These are phyloP conservation scores for Dryas alaskensis DNA, from an alignment of 306 rosid genomes.

Conservation along the genomic window DNA sequence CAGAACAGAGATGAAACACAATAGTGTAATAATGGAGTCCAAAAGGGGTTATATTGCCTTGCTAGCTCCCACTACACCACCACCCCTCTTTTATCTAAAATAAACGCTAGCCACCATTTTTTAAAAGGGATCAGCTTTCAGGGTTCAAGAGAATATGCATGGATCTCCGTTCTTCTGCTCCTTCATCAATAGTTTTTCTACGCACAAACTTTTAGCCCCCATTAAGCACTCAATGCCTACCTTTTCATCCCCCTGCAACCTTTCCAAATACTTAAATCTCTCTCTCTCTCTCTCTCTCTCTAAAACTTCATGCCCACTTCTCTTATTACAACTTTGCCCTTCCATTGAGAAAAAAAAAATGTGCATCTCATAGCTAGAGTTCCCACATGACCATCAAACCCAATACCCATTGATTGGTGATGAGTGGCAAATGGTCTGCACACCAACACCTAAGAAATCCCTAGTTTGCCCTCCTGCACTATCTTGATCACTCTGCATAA, in stretches of 20 bases:
- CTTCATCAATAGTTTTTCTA: constrained; percentile 11
- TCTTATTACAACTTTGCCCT: constrained; percentile 32
- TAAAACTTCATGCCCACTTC: constrained; percentile 19
- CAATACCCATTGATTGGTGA: constrained; percentile 64
- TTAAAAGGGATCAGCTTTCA: constrained; percentile 57
- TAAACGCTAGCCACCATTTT: constrained; percentile 49
- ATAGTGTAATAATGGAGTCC: constrained; percentile 64
- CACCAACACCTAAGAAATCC: constrained; percentile 89
- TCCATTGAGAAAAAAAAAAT: constrained; percentile 8
- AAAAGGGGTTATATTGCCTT: constrained; percentile 50
- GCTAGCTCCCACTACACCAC: constrained; percentile 68
- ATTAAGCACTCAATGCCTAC: constrained; percentile 48
- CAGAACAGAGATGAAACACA: constrained; percentile 35
- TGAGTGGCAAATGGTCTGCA: constrained; percentile 65
- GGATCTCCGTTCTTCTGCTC: constrained; percentile 40
- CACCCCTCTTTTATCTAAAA: constrained; percentile 36
- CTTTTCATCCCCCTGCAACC: constrained; percentile 57
- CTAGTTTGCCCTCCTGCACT: constrained; percentile 59
- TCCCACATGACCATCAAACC: constrained; percentile 40
- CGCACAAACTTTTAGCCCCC: constrained; percentile 51
- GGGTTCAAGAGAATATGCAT: constrained; percentile 81
- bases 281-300: constrained; percentile 7
- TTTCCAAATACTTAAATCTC: constrained; percentile 41
- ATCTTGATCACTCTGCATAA: constrained; percentile 37
- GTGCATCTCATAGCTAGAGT: not conserved